phyloP scores from a whole-genome alignment of 352 stramenopile genomes.

The Phytopythium montanum region DNA sequence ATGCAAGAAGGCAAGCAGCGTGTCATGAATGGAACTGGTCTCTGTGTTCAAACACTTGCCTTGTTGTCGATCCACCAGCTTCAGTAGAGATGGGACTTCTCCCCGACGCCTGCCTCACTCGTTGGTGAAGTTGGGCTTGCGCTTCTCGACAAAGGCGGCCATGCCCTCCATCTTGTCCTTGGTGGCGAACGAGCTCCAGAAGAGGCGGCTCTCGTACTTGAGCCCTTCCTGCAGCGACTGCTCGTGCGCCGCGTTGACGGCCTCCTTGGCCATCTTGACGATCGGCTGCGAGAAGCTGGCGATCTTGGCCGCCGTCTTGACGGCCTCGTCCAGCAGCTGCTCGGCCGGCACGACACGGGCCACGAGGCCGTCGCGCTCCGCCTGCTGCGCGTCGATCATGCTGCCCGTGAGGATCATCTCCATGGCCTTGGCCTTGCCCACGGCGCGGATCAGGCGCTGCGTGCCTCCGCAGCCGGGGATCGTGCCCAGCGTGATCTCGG shows the following conservation, averaged over 20 bases:
- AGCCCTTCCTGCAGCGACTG: conserved; percentile 93
- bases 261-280: conserved; percentile 97
- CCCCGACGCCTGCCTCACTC: conserved; percentile 68
- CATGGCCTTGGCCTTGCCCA: conserved; percentile 99
- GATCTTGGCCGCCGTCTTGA: conserved; percentile 97
- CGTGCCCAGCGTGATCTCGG: conserved; percentile 97
- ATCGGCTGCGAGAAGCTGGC: conserved; percentile 93
- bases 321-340: conserved; percentile 91
- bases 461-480: conserved; percentile 97
- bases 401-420: conserved; percentile 98
- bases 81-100: too few species aligned
- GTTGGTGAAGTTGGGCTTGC: conserved; percentile 94
- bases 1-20: neutral
- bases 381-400: conserved; percentile 95
- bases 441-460: conserved; percentile 94
- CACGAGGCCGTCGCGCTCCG: conserved; percentile 92
- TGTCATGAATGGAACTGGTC: neutral
- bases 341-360: conserved; percentile 91
- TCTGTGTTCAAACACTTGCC: neutral
- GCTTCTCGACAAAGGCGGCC: conserved; percentile 97
- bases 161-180: conserved; percentile 95
- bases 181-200: conserved; percentile 98
- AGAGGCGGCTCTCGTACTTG: conserved; percentile 96
- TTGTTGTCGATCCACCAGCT: neutral
- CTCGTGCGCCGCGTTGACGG: conserved; percentile 92